Evolutionary conservation across 2,329 filamentous ascomycete genomes (phyloP), one percentile per base, ranked within the genome.

Genomic region (Leptographium flavum): DNA sequence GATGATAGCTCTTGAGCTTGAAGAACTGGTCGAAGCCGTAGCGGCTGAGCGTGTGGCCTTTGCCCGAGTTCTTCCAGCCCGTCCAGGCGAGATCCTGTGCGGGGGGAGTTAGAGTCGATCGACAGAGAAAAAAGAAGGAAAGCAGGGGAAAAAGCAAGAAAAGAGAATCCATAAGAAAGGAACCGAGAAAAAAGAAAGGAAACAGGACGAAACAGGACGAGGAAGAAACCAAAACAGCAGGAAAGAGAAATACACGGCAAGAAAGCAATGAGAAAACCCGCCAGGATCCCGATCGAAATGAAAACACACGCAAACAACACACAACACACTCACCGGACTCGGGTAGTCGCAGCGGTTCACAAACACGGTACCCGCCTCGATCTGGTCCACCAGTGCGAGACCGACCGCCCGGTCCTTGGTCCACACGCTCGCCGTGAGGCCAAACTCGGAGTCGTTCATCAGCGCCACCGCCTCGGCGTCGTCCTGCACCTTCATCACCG

Each of bases 1-100:
- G 61, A 63, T 96, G 90, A 63, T 83, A 93, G 70, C 85, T 94
- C 79, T 95, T 95, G 56, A 94, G 73, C 72, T 92, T 94, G 59
- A 93, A 82, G 59, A 95, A 96, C 60, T 94, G 86, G 56, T 95
- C 90, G 58, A 93, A 96, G 11, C 90, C 90, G 57, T 88, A 94
- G 55, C 70, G 80, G 65, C 87, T 92, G 55, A 96, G 66, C 10
- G 88, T 95, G 55, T 88, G 82, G 21, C 90, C 90, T 63, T 85
- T 88, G 52, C 90, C 90, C 49, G 87, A 94, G 61, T 94, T 87
- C 70, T 96, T 96, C 87, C 87, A 95, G 11, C 90, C 90, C 3
- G 88, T 92, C 87, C 87, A 94, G n/a, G 87, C 87, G 53, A 94
- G 75, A 62, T 94, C 87, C 84, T 90, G 55, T 48, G 14, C 5